These are phyloP conservation scores for Hyphopichia pseudoburtonii DNA, from an alignment of 1,139 yeast genomes.

Conservation along the genomic window DNA sequence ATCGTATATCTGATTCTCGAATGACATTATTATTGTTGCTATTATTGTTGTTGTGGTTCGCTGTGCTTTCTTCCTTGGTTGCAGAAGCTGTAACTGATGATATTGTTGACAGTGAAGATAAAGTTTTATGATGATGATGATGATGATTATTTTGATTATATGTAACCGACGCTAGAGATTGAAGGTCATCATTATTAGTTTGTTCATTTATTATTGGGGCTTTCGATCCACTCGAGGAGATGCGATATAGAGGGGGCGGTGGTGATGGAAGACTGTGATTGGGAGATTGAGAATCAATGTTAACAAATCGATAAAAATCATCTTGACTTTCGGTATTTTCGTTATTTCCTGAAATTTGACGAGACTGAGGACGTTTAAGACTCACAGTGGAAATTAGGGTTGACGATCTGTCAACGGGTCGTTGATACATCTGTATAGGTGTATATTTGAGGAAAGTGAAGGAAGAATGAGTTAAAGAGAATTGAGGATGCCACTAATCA, in stretches of 20 bases:
- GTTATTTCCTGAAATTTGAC: too few species aligned
- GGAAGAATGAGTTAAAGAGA: too few species aligned
- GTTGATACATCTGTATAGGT: too few species aligned
- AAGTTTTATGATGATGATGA: background rate
- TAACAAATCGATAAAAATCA: conserved; percentile 4
- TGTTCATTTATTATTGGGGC: conserved; percentile 1
- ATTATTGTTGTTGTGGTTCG: too few species aligned
- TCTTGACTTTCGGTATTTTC: background rate
- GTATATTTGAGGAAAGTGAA: too few species aligned
- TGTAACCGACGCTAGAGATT: background rate
- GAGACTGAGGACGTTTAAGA: background rate
- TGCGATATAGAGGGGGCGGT: conserved; percentile 1
- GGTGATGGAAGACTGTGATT: conserved; percentile 1
- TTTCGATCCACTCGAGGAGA: background rate
- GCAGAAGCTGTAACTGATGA: too few species aligned
- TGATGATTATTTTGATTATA: background rate
- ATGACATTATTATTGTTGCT: too few species aligned
- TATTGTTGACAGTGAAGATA: too few species aligned
- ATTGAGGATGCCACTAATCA: too few species aligned
- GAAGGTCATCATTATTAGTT: background rate
- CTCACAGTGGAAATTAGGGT: background rate
- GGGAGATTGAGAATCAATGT: background rate
- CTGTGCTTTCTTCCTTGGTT: too few species aligned
- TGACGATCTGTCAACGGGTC: conserved; percentile 1
- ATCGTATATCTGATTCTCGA: conserved; percentile 7